Base-by-base conservation (phyloP, 345 rosid species). In the Corymbia maculata region DNA sequence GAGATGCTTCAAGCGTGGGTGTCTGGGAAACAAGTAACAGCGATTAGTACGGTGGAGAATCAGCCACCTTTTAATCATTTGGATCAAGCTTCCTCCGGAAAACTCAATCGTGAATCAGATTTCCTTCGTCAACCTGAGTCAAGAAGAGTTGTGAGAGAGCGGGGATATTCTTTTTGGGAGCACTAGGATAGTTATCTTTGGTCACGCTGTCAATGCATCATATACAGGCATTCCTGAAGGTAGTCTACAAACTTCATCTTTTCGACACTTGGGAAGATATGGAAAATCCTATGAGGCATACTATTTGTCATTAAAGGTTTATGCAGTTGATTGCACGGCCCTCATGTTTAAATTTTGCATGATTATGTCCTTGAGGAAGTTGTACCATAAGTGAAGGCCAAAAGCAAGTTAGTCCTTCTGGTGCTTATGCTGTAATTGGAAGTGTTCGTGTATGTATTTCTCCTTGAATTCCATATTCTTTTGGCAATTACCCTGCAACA, bases 91-190 rank as follows among this genome's bases (percentile, higher is more conserved):
- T 59, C 70, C 88, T 80, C 92, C 75, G 90, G 61, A 89, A 93
- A 92, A 89, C 42, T 49, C 61, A 90, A 87, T 85, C 79, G 86
- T 7, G 93, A 90, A 80, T 92, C 86, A 79, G 91, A 93, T 89
- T 96, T 93, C 91, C 91, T 94, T 51, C 93, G 87, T 87, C 93
- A 92, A 92, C 93, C 95, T 90, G 97, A 96, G 91, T 92, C 92
- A 28, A 94, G 95, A 90, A 92, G 85, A 86, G 96, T 96, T 89
- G 95, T 92, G 44, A 93, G 98, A 93, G 95, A 92, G 89, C 92
- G 92, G 64, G 97, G 97, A 24, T 94, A 94, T 92, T 94, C 97
- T 21, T 92, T 94, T 87, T 92, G 94, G 97, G 92, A 95, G 88
- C 88, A 92, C 52, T 93, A 93, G 89, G 28, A 42, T 42, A 75